A percentile compares a stretch with the other conserved stretches of the same genome.
These are phyloP conservation scores for Triangularia setosa DNA, from an alignment of 2,329 filamentous ascomycete genomes.

Conservation along the genomic window DNA sequence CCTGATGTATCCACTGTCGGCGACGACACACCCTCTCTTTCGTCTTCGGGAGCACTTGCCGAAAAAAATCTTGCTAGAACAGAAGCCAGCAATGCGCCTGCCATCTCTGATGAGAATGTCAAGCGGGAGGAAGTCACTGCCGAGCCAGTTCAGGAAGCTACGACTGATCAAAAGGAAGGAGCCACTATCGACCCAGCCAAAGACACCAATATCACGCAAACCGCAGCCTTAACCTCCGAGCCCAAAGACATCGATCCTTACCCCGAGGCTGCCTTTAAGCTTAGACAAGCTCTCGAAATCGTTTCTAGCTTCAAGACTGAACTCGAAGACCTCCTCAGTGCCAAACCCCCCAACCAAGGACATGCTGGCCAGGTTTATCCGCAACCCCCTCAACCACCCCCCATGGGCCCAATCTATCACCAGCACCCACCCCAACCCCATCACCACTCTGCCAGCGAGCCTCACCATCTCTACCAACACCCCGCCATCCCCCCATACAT, in stretches of 20 bases:
- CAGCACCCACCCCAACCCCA: not conserved
- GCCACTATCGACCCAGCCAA: not conserved
- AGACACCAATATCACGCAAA: not conserved
- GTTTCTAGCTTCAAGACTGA: slow-evolving; percentile 15
- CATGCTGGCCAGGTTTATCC: not conserved
- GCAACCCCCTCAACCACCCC: not conserved
- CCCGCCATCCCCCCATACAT: not conserved
- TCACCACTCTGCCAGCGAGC: slow-evolving; percentile 1
- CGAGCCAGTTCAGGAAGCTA: not conserved
- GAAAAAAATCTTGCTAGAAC: not conserved
- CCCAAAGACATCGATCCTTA: not conserved
- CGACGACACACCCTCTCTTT: not conserved
- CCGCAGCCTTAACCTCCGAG: not conserved
- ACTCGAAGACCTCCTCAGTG: slow-evolving; percentile 14
- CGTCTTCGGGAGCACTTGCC: not conserved
- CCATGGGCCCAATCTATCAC: not conserved
- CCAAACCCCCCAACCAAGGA: not conserved
- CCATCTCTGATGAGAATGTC: not conserved
- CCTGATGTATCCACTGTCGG: not conserved
- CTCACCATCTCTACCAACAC: not conserved
- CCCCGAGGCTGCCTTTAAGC: slow-evolving; percentile 7
- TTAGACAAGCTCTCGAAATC: slow-evolving; percentile 12
- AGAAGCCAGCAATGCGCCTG: not conserved
- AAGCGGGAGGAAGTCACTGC: not conserved
- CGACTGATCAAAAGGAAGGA: not conserved